Conservation (phyloP, 768 basidiomycete genomes). For the Boletus tomentosulus region DNA sequence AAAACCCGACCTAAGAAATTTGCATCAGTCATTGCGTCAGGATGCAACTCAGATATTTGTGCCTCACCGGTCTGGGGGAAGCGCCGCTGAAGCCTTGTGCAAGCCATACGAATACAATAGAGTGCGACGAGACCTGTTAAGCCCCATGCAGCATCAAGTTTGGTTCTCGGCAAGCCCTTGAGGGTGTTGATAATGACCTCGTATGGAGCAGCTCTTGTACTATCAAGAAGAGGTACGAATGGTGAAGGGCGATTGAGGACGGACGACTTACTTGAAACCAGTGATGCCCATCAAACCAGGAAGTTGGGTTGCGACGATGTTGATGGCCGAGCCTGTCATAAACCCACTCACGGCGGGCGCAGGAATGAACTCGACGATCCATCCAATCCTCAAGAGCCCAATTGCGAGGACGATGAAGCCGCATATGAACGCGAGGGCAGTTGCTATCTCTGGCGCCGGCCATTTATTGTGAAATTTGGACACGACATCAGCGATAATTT, state of each 20-base stretch:
- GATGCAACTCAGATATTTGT: background rate
- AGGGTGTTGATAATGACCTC: constrained; percentile 90
- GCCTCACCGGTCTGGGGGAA: constrained; percentile 60
- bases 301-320: constrained; percentile 82
- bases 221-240: constrained; percentile 26
- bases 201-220: constrained; percentile 84
- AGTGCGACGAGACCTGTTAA: constrained; percentile 67
- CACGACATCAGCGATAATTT: constrained; percentile 71
- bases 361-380: constrained; percentile 94
- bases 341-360: constrained; percentile 81
- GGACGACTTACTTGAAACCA: constrained; percentile 67
- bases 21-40: background rate
- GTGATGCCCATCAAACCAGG: constrained; percentile 86
- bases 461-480: constrained; percentile 52
- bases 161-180: constrained; percentile 69
- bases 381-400: constrained; percentile 85
- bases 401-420: constrained; percentile 91
- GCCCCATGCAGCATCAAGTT: constrained; percentile 88
- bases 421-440: constrained; percentile 75
- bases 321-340: constrained; percentile 98
- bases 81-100: constrained; percentile 46
- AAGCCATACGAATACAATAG: constrained; percentile 62
- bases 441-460: constrained; percentile 73
- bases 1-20: constrained; percentile 51
- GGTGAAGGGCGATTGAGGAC: background rate